Evolutionary conservation across 306 rosid genomes (phyloP), one percentile per base, ranked within the genome.

Genomic region (Inga laurina): DNA sequence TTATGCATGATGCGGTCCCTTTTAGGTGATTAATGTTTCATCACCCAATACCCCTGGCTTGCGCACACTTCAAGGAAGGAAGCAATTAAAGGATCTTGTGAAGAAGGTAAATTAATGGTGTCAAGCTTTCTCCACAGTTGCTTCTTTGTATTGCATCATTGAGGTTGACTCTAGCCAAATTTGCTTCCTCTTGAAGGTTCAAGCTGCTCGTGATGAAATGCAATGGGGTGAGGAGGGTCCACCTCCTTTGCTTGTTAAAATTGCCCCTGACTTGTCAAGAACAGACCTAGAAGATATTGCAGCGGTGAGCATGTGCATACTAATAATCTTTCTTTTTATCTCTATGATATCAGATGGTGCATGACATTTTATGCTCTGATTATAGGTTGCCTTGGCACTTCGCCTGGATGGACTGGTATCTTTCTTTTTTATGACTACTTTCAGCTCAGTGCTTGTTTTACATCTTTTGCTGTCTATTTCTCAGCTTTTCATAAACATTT

Each of bases 191-290:
- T 19, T 89, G 74, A 77, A 96, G 99, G 91, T 96, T 85, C 99
- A 96, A 79, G 98, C 96, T 69, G 98, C 99, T 80, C 94, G 99
- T 73, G 97, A 96, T 86, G 99, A 96, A 85, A 96, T 96, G 99
- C 99, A 96, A 91, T 96, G 98, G 99, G 99, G 97, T 41, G 99
- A 96, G 84, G 99, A 96, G 90, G 99, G 99, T 35, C 97, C 97
- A 66, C 99, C 99, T 77, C 99, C 99, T 2, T 89, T 96, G 93
- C 93, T 96, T 46, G 99, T 96, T 84, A 96, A 96, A 91, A 96
- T 96, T 75, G 99, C 99, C 75, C 99, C 98, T 5, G 99, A 96
- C 88, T 88, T 96, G 92, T 96, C 99, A 68, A 96, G 91, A 85
- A 96, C 91, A 76, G 99, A 96, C 85, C 99, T 96, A 65, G 99